Evolutionary conservation across 1,284 basidiomycete species (phyloP).

Genomic region (Schizophyllum amplum): DNA sequence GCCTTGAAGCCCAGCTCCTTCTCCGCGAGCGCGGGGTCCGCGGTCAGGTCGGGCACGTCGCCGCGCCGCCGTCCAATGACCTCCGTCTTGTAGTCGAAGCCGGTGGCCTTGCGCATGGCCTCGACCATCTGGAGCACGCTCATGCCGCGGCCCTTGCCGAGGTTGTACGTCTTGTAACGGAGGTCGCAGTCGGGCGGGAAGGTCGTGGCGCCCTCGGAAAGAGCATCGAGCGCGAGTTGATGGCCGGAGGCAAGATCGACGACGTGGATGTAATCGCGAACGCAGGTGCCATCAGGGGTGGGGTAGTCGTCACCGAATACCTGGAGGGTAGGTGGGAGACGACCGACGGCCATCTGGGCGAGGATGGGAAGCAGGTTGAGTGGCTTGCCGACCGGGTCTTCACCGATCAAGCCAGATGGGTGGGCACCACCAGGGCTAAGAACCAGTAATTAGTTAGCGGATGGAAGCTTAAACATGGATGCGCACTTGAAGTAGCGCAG

Average conservation of each 20-base stretch:
- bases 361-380: conserved; percentile 93
- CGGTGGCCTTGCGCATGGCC: conserved; percentile 91
- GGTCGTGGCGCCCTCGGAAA: conserved; percentile 55
- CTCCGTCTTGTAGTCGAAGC: conserved; percentile 84
- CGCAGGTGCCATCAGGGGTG: conserved; percentile 95
- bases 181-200: conserved; percentile 43
- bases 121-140: conserved; percentile 92
- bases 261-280: conserved; percentile 97
- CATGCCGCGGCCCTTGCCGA: conserved; percentile 90
- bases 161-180: conserved; percentile 91
- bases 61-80: conserved; percentile 88
- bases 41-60: conserved; percentile 96
- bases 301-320: conserved; percentile 99
- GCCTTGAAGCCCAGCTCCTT: conserved; percentile 95
- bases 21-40: conserved; percentile 87
- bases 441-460: background rate
- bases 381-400: conserved; percentile 92
- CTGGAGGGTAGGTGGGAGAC: conserved; percentile 76
- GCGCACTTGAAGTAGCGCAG: conserved; percentile 95
- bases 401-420: conserved; percentile 91
- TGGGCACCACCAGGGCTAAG: conserved; percentile 93
- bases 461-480: conserved; percentile 2
- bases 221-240: conserved; percentile 84
- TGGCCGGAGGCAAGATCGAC: conserved; percentile 94
- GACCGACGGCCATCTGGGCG: conserved; percentile 92